phyloP scores from a whole-genome alignment of 129 eudicot species.

The Escallonia herrerae region DNA sequence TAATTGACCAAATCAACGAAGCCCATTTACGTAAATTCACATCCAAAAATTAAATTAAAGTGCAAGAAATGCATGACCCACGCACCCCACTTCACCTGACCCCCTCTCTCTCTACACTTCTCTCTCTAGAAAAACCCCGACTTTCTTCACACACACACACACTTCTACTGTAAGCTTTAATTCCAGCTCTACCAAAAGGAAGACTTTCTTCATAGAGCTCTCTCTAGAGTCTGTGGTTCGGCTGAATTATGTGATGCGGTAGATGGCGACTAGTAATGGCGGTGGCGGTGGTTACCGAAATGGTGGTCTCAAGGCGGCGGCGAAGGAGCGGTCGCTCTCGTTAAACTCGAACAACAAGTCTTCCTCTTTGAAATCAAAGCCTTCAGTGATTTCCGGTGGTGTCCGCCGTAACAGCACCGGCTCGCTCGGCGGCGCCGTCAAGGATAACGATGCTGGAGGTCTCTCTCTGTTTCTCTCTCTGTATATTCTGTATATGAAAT shows the following conservation, averaged over 20 bases:
- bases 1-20: too few species aligned
- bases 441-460: slow-evolving; percentile 46
- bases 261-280: slow-evolving; percentile 39
- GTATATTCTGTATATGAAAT: background rate
- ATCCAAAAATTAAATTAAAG: slow-evolving; percentile 8
- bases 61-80: slow-evolving; percentile 18
- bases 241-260: slow-evolving; percentile 9
- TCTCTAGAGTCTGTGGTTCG: too few species aligned
- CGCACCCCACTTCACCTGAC: background rate
- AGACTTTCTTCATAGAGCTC: too few species aligned
- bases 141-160: background rate
- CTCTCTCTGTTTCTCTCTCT: background rate
- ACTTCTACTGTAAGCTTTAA: background rate
- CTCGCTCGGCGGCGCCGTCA: slow-evolving; percentile 20
- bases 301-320: slow-evolving; percentile 15
- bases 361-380: slow-evolving; percentile 53
- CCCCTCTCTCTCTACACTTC: background rate
- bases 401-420: slow-evolving; percentile 68
- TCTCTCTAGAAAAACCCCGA: background rate
- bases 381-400: slow-evolving; percentile 27
- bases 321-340: slow-evolving; percentile 21
- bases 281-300: slow-evolving; percentile 25
- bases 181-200: background rate
- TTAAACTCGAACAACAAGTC: slow-evolving; percentile 31
- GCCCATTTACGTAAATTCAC: background rate